Evolutionary conservation across 257 asterid species (phyloP).

Genomic region (Lithospermum erythrorhizon): DNA sequence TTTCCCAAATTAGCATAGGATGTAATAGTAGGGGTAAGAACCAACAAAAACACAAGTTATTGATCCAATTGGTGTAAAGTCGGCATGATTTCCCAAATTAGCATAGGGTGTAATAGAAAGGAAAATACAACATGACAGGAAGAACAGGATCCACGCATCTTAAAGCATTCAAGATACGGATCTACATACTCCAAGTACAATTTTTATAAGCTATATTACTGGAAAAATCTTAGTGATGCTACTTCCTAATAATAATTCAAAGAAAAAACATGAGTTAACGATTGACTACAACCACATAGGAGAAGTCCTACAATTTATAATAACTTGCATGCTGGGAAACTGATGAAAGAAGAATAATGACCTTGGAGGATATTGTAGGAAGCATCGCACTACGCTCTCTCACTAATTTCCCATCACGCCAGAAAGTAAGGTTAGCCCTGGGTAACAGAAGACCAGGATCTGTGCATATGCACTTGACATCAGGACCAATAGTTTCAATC

Average conservation of each 20-base stretch:
- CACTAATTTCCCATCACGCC: slow-evolving; percentile 94
- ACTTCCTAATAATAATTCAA: not conserved
- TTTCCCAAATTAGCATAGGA: no score
- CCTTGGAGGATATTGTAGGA: slow-evolving; percentile 96
- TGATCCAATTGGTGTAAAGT: no score
- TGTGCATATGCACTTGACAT: slow-evolving; percentile 87
- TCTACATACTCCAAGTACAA: not conserved
- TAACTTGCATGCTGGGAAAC: not conserved
- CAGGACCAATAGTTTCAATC: slow-evolving; percentile 94
- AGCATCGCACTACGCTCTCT: slow-evolving; percentile 98
- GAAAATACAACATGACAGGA: no score
- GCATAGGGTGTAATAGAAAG: no score
- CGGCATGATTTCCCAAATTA: no score
- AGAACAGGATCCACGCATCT: no score
- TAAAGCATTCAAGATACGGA: no score
- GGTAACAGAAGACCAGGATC: slow-evolving; percentile 96
- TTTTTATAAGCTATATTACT: no score
- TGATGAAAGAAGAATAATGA: slow-evolving; percentile 17
- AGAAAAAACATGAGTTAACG: not conserved
- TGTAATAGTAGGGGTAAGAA: no score
- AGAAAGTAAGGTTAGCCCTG: slow-evolving; percentile 91
- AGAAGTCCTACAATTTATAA: not conserved
- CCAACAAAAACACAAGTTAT: no score
- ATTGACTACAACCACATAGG: not conserved
- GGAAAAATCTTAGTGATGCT: not conserved